Evolutionary conservation across 805 yeast species (phyloP).

Genomic region (Suhomyces canberraensis): DNA sequence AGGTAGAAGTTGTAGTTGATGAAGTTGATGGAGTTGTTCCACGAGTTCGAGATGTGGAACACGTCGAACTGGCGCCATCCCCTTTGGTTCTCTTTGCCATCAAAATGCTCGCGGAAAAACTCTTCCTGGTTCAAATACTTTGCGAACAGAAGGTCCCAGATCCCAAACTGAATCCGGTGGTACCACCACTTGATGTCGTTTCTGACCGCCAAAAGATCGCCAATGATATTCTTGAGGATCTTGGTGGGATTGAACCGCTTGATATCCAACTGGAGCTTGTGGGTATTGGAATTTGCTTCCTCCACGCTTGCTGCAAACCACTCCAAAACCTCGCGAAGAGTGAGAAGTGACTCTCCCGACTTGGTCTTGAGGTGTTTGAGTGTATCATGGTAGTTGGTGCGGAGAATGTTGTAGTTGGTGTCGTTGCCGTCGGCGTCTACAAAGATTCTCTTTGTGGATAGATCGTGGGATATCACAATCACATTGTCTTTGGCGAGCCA

Average conservation of each 20-base stretch:
- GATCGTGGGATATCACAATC: constrained; percentile 40
- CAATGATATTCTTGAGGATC: constrained; percentile 25
- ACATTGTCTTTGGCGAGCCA: constrained; percentile 38
- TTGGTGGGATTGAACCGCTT: constrained; percentile 38
- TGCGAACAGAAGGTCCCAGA: constrained; percentile 39
- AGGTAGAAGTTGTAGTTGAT: constrained; percentile 35
- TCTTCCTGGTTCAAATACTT: constrained; percentile 39
- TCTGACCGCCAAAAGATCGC: constrained; percentile 26
- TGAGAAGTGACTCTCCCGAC: constrained; percentile 30
- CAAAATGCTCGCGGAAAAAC: constrained; percentile 27
- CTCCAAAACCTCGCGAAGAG: constrained; percentile 28
- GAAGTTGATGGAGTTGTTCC: constrained; percentile 31
- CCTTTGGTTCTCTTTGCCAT: constrained; percentile 8
- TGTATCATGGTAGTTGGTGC: constrained; percentile 26
- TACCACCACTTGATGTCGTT: constrained; percentile 37
- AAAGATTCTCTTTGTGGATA: constrained; percentile 35
- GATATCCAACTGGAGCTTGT: constrained; percentile 38
- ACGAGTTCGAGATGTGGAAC: constrained; percentile 32
- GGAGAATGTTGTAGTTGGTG: constrained; percentile 32
- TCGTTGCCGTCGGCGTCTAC: constrained; percentile 32
- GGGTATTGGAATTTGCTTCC: constrained; percentile 12
- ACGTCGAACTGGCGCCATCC: constrained; percentile 31
- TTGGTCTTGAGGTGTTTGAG: constrained; percentile 29
- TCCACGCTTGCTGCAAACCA: constrained; percentile 29
- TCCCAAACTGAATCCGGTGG: constrained; percentile 35